Evolutionary conservation across 2,329 filamentous ascomycete genomes (phyloP).

Genomic region (Ophiostoma sp.): DNA sequence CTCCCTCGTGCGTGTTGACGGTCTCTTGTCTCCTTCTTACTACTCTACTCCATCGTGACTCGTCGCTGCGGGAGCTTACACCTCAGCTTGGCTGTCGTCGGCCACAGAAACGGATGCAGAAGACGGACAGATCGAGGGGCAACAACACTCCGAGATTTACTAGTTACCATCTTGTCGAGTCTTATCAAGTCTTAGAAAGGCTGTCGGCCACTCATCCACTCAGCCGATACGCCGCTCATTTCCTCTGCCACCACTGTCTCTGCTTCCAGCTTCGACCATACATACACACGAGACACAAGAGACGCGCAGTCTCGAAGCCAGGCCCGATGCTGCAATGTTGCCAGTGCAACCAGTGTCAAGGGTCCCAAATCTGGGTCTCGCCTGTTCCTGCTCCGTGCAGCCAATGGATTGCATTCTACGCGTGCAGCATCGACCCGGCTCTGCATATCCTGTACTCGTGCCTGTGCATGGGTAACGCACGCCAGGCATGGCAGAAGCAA

Average conservation of each 20-base stretch:
- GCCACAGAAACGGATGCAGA: neutral
- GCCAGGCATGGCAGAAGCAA: slow-evolving; percentile 14
- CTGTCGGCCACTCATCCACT: too few species aligned
- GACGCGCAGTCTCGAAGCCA: neutral
- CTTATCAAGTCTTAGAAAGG: neutral
- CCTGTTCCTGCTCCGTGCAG: slow-evolving; percentile 19
- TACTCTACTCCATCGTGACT: neutral
- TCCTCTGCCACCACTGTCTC: slow-evolving; percentile 2
- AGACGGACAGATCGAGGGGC: too few species aligned
- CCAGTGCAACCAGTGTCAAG: slow-evolving; percentile 12
- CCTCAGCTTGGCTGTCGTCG: neutral
- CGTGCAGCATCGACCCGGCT: slow-evolving; percentile 21
- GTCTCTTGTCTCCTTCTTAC: neutral
- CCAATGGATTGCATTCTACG: neutral
- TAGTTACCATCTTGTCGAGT: neutral
- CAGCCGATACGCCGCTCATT: slow-evolving; percentile 1
- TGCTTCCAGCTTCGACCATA: neutral
- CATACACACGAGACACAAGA: neutral
- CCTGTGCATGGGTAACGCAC: neutral
- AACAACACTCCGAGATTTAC: neutral
- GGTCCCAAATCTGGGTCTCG: slow-evolving; percentile 16
- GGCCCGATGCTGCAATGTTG: slow-evolving; percentile 8
- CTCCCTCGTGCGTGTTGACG: neutral
- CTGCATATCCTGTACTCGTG: slow-evolving; percentile 8
- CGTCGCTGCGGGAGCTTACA: neutral